Percentiles rank a stretch among this genome's conserved stretches.
These are phyloP conservation scores for Coemansia sp. DNA, from an alignment of 192 early-diverging fungal species.

Conservation along the genomic window DNA sequence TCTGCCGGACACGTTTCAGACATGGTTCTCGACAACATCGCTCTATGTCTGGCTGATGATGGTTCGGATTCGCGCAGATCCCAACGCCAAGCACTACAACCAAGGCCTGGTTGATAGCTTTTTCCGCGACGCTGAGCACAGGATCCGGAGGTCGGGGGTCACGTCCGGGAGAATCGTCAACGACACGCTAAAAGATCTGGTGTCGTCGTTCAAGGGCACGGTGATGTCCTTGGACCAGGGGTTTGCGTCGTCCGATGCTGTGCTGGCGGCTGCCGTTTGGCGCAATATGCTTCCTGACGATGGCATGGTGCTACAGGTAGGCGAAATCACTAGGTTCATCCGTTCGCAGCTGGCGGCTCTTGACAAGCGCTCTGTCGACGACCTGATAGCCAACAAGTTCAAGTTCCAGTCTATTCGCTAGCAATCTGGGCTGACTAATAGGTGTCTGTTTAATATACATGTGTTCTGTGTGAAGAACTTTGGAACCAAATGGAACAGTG, in stretches of 20 bases:
- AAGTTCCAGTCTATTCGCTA: constrained; percentile 11
- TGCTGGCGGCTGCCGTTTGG: constrained; percentile 91
- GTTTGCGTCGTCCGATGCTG: constrained; percentile 79
- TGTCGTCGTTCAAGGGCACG: constrained; percentile 83
- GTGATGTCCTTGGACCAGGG: constrained; percentile 92
- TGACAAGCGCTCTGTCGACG: constrained; percentile 17
- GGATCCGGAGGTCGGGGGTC: constrained; percentile 77
- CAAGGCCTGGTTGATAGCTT: constrained; percentile 86
- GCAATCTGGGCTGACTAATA: too few relatives aligned
- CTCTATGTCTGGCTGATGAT: constrained; percentile 94
- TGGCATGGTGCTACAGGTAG: constrained; percentile 30
- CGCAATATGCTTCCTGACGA: constrained; percentile 50
- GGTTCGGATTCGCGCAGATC: constrained; percentile 74
- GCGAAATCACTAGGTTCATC: constrained; percentile 21
- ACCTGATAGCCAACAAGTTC: constrained; percentile 34
- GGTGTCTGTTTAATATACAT: too few relatives aligned
- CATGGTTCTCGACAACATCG: constrained; percentile 89
- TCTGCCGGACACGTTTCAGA: constrained; percentile 87
- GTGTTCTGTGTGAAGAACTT: too few relatives aligned
- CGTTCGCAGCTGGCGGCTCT: constrained; percentile 32
- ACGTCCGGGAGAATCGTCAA: constrained; percentile 71
- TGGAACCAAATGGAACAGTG: too few relatives aligned
- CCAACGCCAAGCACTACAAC: constrained; percentile 74
- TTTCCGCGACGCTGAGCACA: constrained; percentile 85
- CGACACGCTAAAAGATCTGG: constrained; percentile 75